Base-by-base conservation (phyloP, 176 grass and related monocot species). In the Avena atlantica region DNA sequence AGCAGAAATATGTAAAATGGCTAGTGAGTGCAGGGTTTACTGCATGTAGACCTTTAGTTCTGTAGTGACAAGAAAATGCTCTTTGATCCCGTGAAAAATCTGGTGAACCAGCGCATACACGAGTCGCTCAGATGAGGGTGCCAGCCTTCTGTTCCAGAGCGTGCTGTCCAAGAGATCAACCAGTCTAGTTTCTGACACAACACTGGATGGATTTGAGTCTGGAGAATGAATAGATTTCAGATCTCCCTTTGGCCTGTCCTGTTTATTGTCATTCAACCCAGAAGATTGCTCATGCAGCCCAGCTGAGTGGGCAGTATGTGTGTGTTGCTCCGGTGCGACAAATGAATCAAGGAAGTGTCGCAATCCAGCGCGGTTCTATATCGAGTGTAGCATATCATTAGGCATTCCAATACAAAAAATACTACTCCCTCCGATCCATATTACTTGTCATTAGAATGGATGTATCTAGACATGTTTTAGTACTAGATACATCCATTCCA, bases 31-130 rank as follows among this genome's bases (percentile, higher is more conserved):
- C 12, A 85, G 36, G 70, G 57, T 89, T 47, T 65, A 52, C 48
- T 23, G 73, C 17, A 76, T 3, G 6, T 10, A 51, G 15, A 95
- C 93, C 96, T 98, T 98, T 36, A 98, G 85, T 89, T 98, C 96
- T 79, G 96, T 91, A 45, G 93, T 94, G 44, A 95, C 92, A 74
- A 98, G 86, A 85, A 98, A 98, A 82, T 98, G 96, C 68, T 98
- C 93, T 78, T 92, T 98, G 83, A 98, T 98, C 70, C 96, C 93
- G 71, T 94, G 93, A 57, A 94, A 98, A 92, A 98, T 98, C 83
- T 94, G 93, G 76, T 98, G 90, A 13, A 98, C 93, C 84, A 98
- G 71, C 15, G 90, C 96, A 88, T 92, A 98, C 21, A 98, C 92
- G 85, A 95, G 89, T 47, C 93, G 88, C 84, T 98, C 96, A 29